phyloP scores from a whole-genome alignment of 371 early-diverging fungal genomes.

The Lichtheimia corymbifera region DNA sequence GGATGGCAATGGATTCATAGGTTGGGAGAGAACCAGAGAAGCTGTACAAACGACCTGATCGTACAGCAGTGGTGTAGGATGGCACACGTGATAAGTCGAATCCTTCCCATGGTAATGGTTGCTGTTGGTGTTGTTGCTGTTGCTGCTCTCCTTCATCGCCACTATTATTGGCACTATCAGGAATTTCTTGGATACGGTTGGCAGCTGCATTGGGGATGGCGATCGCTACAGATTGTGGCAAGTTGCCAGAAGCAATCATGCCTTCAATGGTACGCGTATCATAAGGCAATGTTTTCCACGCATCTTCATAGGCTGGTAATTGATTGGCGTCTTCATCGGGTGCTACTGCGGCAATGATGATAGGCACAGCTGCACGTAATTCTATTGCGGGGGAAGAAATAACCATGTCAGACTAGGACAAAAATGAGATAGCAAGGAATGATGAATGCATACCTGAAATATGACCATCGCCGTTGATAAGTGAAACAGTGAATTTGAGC shows the following conservation, averaged over 20 bases:
- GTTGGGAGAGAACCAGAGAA: slow-evolving; percentile 40
- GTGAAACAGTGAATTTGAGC: slow-evolving; percentile 41
- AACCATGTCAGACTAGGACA: not conserved
- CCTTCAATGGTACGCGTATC: slow-evolving; percentile 31
- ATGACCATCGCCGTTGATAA: slow-evolving; percentile 51
- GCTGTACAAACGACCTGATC: slow-evolving; percentile 27
- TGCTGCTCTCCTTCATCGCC: slow-evolving; percentile 61
- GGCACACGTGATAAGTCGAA: slow-evolving; percentile 30
- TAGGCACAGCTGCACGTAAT: slow-evolving; percentile 45
- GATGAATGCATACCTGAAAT: slow-evolving; percentile 35
- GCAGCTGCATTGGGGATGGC: slow-evolving; percentile 86
- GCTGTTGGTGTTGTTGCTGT: slow-evolving; percentile 50
- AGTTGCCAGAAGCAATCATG: slow-evolving; percentile 31
- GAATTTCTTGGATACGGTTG: slow-evolving; percentile 72
- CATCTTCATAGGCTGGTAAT: slow-evolving; percentile 51
- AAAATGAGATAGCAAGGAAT: not conserved
- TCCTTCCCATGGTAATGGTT: slow-evolving; percentile 49
- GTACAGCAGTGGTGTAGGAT: slow-evolving; percentile 28
- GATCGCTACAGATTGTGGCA: slow-evolving; percentile 44
- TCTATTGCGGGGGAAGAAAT: slow-evolving; percentile 18
- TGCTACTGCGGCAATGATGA: slow-evolving; percentile 36
- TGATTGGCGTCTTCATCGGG: slow-evolving; percentile 41
- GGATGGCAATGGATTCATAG: slow-evolving; percentile 38
- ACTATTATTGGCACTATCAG: slow-evolving; percentile 7
- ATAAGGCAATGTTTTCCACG: slow-evolving; percentile 50